Percentiles rank a stretch among this genome's conserved stretches.
These are phyloP conservation scores for Fimicolochytrium jonesii DNA, from an alignment of 192 early-diverging fungal species.

Conservation along the genomic window DNA sequence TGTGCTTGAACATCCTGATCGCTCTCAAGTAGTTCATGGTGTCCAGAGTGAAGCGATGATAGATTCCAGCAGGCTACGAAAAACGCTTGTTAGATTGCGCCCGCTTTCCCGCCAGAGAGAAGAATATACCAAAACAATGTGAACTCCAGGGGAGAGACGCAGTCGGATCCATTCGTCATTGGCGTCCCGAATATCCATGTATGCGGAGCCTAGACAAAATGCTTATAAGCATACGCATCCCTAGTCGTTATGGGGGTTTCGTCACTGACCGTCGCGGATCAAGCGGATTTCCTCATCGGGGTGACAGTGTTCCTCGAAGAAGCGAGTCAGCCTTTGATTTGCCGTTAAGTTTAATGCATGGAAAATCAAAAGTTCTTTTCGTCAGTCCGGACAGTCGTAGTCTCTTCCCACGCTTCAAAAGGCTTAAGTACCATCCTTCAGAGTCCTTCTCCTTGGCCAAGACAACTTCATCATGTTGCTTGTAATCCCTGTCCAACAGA, in stretches of 20 bases:
- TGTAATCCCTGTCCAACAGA: no score
- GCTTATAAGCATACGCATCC: no score
- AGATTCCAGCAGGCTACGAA: conserved; percentile 81
- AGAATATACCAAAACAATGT: conserved; percentile 86
- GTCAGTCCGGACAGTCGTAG: no score
- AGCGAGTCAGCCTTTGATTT: no score
- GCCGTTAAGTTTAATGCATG: no score
- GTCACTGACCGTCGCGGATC: conserved; percentile 75
- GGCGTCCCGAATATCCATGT: conserved; percentile 64
- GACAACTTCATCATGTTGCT: no score
- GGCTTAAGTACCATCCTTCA: no score
- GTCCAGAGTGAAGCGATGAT: conserved; percentile 94
- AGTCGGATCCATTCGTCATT: conserved; percentile 86
- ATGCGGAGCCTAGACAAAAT: conserved; percentile 92
- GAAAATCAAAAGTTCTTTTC: no score
- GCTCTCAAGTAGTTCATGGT: conserved; percentile 79
- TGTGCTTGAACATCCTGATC: conserved; percentile 67
- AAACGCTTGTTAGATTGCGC: neutral
- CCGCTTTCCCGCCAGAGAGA: conserved; percentile 10
- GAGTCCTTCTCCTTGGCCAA: no score
- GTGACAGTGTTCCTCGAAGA: conserved; percentile 68
- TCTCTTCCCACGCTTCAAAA: no score
- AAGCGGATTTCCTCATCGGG: conserved; percentile 98
- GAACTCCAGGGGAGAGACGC: conserved; percentile 61
- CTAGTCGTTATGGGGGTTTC: no score